These are phyloP conservation scores for Wallacemonas sp. DNA, from an alignment of 208 protist genomes.

Conservation along the genomic window DNA sequence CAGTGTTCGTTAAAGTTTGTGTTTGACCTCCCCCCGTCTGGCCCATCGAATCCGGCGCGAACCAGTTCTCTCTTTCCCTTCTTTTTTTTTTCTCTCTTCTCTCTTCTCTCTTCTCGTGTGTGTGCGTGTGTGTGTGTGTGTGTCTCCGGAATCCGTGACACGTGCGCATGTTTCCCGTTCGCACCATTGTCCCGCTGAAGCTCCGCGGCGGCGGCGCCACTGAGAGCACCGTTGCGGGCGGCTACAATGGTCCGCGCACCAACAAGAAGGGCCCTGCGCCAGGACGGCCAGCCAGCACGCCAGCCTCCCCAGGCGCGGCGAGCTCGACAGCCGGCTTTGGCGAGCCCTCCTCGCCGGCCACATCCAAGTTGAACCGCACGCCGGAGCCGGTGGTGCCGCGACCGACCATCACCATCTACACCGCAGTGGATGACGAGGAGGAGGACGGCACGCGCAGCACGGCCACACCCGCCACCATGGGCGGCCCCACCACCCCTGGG, in stretches of 20 bases:
- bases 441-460: slow-evolving; percentile 12
- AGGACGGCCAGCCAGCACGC: background rate
- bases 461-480: background rate
- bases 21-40: too few relatives aligned
- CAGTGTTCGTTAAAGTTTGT: too few relatives aligned
- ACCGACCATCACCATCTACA: slow-evolving; percentile 51
- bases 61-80: background rate
- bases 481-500: background rate
- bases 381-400: slow-evolving; percentile 15
- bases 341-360: background rate
- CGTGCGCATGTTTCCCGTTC: slow-evolving; percentile 1
- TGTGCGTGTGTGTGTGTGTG: background rate
- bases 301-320: background rate
- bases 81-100: background rate
- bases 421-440: slow-evolving; percentile 35
- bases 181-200: background rate
- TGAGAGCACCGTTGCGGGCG: slow-evolving; percentile 10
- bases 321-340: background rate
- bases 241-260: background rate
- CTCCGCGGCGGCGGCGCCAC: background rate
- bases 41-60: too few relatives aligned
- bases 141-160: background rate
- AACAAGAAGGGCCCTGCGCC: slow-evolving; percentile 1
- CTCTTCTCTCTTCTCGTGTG: background rate
- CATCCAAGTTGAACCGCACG: background rate